Conservation (phyloP, 2,329 filamentous ascomycete species). For the Alternaria angustiovoidea region DNA sequence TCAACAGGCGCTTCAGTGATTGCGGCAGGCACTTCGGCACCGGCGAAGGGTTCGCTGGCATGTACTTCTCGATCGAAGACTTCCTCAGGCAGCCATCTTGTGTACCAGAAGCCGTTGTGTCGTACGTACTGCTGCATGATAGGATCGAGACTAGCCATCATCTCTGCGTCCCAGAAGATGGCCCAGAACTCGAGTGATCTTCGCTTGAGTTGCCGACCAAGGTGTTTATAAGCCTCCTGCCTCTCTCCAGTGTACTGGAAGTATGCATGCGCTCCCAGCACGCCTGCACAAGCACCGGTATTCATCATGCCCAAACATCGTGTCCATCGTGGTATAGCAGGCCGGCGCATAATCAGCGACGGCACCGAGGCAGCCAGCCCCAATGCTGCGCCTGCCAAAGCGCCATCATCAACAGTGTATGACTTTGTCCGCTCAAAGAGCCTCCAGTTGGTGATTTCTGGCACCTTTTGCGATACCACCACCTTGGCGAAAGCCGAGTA, state of each 20-base stretch:
- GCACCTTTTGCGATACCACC: conserved; percentile 14
- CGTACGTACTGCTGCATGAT: conserved; percentile 38
- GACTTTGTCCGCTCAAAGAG: conserved; percentile 35
- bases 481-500: conserved; percentile 27
- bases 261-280: conserved; percentile 34
- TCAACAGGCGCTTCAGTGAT: not conserved
- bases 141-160: conserved; percentile 35
- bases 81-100: conserved; percentile 27
- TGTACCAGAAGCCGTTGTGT: conserved; percentile 36
- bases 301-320: conserved; percentile 35
- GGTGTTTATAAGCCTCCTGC: conserved; percentile 29
- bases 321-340: conserved; percentile 33
- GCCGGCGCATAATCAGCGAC: conserved; percentile 31
- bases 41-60: conserved; percentile 1
- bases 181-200: conserved; percentile 36
- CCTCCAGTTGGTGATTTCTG: conserved; percentile 26
- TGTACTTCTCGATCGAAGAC: conserved; percentile 26
- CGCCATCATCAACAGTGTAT: conserved; percentile 39
- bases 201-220: conserved; percentile 25
- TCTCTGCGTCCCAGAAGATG: conserved; percentile 36
- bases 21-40: not conserved
- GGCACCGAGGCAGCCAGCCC: conserved; percentile 34
- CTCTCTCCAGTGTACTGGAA: conserved; percentile 41
- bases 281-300: conserved; percentile 34
- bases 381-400: conserved; percentile 32